Evolutionary conservation across 331 rosid species (phyloP).

Genomic region (Malus hybrid): DNA sequence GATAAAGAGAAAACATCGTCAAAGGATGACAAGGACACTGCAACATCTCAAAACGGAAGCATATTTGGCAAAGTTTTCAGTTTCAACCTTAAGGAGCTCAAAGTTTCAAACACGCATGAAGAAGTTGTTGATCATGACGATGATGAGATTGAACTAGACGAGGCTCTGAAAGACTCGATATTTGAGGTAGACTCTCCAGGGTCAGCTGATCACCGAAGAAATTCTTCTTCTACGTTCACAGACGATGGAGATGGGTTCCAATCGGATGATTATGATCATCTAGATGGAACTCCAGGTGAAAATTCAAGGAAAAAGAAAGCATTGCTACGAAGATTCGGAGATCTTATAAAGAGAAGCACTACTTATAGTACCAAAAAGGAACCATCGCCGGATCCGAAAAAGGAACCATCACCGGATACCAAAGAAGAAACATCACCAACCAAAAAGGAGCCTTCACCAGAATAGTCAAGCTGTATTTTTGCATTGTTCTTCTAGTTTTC

Average conservation of each 20-base stretch:
- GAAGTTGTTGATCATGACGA: conserved; percentile 19
- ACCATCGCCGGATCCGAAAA: conserved; percentile 22
- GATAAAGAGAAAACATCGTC: conserved; percentile 11
- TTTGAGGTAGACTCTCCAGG: conserved; percentile 41
- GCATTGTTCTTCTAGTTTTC: not conserved
- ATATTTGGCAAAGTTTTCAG: conserved; percentile 36
- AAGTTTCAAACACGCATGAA: conserved; percentile 23
- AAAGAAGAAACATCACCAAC: not conserved
- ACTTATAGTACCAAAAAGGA: conserved; percentile 31
- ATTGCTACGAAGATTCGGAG: conserved; percentile 69
- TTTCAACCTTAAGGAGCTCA: conserved; percentile 46
- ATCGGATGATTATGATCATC: conserved; percentile 37
- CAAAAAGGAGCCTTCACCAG: conserved; percentile 14
- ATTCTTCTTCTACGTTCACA: conserved; percentile 3
- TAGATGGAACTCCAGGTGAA: conserved; percentile 39
- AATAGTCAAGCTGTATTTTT: not conserved
- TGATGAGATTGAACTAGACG: conserved; percentile 30
- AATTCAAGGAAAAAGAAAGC: conserved; percentile 71
- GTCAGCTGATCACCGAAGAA: conserved; percentile 26
- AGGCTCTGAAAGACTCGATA: conserved; percentile 49
- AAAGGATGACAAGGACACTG: conserved; percentile 18
- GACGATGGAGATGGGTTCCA: conserved; percentile 30
- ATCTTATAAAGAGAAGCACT: conserved; percentile 57
- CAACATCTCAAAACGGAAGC: conserved; percentile 9
- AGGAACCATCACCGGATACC: conserved; percentile 12